Evolutionary conservation across 2,329 filamentous ascomycete species (phyloP), one percentile per base, ranked within the genome.

Genomic region (Ophiostoma populinum): DNA sequence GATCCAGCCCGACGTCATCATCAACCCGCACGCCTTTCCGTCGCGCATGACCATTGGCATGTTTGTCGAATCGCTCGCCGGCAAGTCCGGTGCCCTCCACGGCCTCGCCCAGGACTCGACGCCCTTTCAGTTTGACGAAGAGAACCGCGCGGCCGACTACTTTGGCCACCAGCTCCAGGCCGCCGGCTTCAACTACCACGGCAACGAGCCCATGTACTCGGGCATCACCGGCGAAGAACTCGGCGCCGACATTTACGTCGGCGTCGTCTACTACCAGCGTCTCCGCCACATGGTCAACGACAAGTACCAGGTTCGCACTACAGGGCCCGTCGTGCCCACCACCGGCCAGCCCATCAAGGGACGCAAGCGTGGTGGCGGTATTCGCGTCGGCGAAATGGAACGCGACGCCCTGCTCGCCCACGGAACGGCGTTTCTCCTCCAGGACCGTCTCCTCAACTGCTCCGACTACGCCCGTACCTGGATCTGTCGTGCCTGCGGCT

Each of bases 21-120:
- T 98, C 65, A 98, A 98, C 61, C 90, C 90, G 26, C 90, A 98
- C 67, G 90, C 90, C 51, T 98, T 98, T 68, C 90, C 90, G 7
- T 95, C 87, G 30, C 86, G 90, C 58, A 98, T 98, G 90, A 98
- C 90, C 15, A 98, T 98, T 52, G 90, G 90, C 51, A 95, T 95
- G 82, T 95, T 98, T 57, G 75, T 98, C 51, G 90, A 98, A 62
- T 94, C 86, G 5, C 68, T 98, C 35, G 90, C 90, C 8, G 90
- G 90, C 41, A 98, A 98, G 61, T 75, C 87, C 8, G 90, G 90
- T 31, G 81, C 87, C 11, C 69, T 98, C 24, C 90, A 98, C 54
- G 90, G 90, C 31, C 67, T 94, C n/a, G 81, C 90, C 0, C 90
- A 95, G 55, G 90, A 98, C 54, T 86, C 75, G 29, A 95, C 90